Evolutionary conservation across 140 eudicot species (phyloP).

Genomic region (Stevia rebaudiana): DNA sequence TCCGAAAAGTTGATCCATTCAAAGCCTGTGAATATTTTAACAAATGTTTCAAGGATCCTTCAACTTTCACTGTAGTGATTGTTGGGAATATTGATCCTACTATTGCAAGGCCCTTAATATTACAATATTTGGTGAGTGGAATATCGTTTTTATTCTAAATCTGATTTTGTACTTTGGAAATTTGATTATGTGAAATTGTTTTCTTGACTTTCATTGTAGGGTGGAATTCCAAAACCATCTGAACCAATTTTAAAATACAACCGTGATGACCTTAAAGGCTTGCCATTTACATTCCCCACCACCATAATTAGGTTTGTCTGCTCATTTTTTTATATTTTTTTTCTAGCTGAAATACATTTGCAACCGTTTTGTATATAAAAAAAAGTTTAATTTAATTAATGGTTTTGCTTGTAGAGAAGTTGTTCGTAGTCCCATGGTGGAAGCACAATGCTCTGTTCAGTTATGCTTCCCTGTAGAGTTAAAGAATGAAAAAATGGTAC

Average conservation of each 20-base stretch:
- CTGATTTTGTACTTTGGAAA: neutral
- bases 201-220: constrained; percentile 41
- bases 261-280: constrained; percentile 90
- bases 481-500: constrained; percentile 72
- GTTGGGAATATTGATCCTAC: constrained; percentile 93
- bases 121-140: constrained; percentile 75
- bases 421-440: constrained; percentile 95
- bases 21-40: constrained; percentile 80
- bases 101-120: constrained; percentile 68
- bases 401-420: constrained; percentile 66
- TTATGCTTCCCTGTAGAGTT: constrained; percentile 78
- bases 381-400: constrained; percentile 16
- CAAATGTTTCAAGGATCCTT: constrained; percentile 85
- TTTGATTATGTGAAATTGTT: neutral
- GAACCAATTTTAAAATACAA: constrained; percentile 54
- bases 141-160: constrained; percentile 9
- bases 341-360: neutral
- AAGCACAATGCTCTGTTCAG: constrained; percentile 96
- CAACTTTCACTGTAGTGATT: constrained; percentile 79
- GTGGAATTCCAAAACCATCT: constrained; percentile 80
- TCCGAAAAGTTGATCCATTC: constrained; percentile 66
- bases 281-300: constrained; percentile 77
- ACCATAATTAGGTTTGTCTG: constrained; percentile 51
- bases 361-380: neutral
- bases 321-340: neutral